These are phyloP conservation scores for Monilinia aucupariae DNA, from an alignment of 2,329 filamentous ascomycete species.

Conservation along the genomic window DNA sequence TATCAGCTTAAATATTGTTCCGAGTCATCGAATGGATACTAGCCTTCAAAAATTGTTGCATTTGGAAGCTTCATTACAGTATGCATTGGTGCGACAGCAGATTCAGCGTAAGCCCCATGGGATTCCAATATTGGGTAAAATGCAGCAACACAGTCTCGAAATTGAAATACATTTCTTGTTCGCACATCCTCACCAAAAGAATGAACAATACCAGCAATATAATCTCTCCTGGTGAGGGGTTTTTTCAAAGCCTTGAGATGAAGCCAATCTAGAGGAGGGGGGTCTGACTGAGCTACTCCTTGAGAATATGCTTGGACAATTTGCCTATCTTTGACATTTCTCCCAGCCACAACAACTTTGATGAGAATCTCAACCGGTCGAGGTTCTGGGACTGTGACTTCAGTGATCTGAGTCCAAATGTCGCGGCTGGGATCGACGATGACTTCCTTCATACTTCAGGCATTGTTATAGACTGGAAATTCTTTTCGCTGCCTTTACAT, in stretches of 20 bases:
- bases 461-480: not conserved
- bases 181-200: slow-evolving; percentile 42
- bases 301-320: not conserved
- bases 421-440: slow-evolving; percentile 22
- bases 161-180: slow-evolving; percentile 34
- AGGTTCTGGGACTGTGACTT: slow-evolving; percentile 24
- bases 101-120: slow-evolving; percentile 54
- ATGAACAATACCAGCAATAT: slow-evolving; percentile 40
- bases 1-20: slow-evolving; percentile 38
- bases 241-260: slow-evolving; percentile 17
- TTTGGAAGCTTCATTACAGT: slow-evolving; percentile 43
- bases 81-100: slow-evolving; percentile 48
- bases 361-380: slow-evolving; percentile 26
- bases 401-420: slow-evolving; percentile 22
- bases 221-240: slow-evolving; percentile 29
- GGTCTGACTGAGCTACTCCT: not conserved
- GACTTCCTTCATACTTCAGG: slow-evolving; percentile 26
- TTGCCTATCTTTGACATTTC: slow-evolving; percentile 20
- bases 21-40: slow-evolving; percentile 37
- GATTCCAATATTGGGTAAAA: slow-evolving; percentile 46
- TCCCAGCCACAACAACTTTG: slow-evolving; percentile 28
- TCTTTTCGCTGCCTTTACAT: not conserved
- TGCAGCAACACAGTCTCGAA: slow-evolving; percentile 43
- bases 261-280: not conserved
- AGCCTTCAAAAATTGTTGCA: slow-evolving; percentile 23